Conservation (phyloP, 208 protist species). For the Leishmania lainsoni region DNA sequence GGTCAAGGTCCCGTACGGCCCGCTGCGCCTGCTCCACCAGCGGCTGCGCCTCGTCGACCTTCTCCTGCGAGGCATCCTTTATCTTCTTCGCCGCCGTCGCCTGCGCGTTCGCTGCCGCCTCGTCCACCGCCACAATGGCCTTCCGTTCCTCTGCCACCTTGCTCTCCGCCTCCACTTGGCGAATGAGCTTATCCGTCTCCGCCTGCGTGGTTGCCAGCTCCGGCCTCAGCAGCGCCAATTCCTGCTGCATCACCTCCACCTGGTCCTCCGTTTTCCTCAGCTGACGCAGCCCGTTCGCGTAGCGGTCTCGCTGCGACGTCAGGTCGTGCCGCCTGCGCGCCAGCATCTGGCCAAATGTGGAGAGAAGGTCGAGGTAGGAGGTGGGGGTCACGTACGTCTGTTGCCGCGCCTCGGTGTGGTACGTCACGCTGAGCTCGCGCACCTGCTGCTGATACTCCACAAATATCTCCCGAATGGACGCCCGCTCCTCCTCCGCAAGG, state of each 20-base stretch:
- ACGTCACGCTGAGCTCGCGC: conserved; percentile 74
- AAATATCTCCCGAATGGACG: conserved; percentile 88
- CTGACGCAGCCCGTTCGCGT: conserved; percentile 88
- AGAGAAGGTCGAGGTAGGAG: conserved; percentile 96
- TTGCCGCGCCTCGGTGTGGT: conserved; percentile 89
- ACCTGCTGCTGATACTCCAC: conserved; percentile 92
- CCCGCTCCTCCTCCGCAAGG: conserved; percentile 68
- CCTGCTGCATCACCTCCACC: conserved; percentile 95
- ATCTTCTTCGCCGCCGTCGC: conserved; percentile 92
- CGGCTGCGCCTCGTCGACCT: conserved; percentile 95
- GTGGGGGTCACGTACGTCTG: conserved; percentile 96
- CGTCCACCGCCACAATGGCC: conserved; percentile 89
- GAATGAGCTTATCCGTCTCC: conserved; percentile 89
- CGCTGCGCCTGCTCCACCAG: conserved; percentile 94
- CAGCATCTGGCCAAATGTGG: conserved; percentile 91
- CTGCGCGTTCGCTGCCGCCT: conserved; percentile 90
- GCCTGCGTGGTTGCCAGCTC: conserved; percentile 92
- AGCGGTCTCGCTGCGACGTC: conserved; percentile 84
- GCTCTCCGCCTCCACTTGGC: conserved; percentile 87
- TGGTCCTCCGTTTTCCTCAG: conserved; percentile 93
- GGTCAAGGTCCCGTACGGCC: conserved; percentile 93
- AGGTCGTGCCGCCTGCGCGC: conserved; percentile 84
- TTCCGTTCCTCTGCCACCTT: conserved; percentile 84
- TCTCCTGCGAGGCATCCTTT: conserved; percentile 95
- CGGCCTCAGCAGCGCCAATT: conserved; percentile 89